These are phyloP conservation scores for Sporothrix curviconia DNA, from an alignment of 2,329 filamentous ascomycete species.

Conservation along the genomic window DNA sequence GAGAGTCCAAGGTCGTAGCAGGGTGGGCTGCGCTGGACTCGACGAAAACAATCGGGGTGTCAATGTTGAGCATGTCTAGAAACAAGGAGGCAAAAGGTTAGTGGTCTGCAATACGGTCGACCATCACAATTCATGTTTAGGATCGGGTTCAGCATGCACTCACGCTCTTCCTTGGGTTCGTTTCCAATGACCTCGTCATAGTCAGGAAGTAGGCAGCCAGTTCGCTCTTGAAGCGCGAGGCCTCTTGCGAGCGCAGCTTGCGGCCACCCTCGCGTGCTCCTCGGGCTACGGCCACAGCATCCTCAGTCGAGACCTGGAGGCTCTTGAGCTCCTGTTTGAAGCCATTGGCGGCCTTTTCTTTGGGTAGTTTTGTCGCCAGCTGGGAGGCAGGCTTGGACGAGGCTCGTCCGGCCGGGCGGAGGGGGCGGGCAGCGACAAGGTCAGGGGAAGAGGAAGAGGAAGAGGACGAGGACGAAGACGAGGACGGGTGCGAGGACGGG, in stretches of 20 bases:
- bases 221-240: constrained; percentile 82
- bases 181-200: constrained; percentile 93
- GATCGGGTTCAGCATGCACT: too few relatives aligned
- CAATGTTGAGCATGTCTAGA: constrained; percentile 63
- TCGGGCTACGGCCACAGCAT: constrained; percentile 25
- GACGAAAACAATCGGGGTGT: constrained; percentile 66
- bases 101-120: too few relatives aligned
- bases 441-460: background rate
- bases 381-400: constrained; percentile 14
- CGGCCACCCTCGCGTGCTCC: constrained; percentile 51
- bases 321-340: constrained; percentile 55
- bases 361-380: constrained; percentile 40
- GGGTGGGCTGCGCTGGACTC: constrained; percentile 41
- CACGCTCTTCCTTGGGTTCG: constrained; percentile 71
- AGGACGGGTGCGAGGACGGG: constrained; percentile 9
- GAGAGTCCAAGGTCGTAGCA: constrained; percentile 13
- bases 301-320: constrained; percentile 43
- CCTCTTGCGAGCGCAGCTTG: constrained; percentile 81
- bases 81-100: background rate
- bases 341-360: constrained; percentile 54
- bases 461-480: background rate
- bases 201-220: constrained; percentile 79
- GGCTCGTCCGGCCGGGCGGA: background rate
- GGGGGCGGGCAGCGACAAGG: background rate
- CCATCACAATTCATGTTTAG: too few relatives aligned